Evolutionary conservation across 805 yeast species (phyloP).

Genomic region (Scheffersomyces stipitis): DNA sequence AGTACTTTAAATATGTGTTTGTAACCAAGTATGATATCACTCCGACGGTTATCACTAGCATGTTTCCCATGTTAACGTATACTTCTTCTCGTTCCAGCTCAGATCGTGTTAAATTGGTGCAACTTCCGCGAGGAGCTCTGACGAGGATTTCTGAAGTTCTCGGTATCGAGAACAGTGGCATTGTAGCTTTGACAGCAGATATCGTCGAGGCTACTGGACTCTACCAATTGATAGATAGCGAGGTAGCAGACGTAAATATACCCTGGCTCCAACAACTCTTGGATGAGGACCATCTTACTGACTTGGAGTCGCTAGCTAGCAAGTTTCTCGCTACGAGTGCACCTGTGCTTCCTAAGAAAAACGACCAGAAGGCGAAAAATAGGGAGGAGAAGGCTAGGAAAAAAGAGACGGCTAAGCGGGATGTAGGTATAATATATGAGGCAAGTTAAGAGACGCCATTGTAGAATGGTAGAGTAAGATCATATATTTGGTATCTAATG

Average conservation of each 20-base stretch:
- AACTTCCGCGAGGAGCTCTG: slow-evolving; percentile 51
- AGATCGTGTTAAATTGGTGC: slow-evolving; percentile 53
- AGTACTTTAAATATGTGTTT: slow-evolving; percentile 45
- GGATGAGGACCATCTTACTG: slow-evolving; percentile 8
- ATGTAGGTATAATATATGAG: too few species aligned
- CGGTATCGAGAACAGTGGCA: slow-evolving; percentile 25
- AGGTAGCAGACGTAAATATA: slow-evolving; percentile 38
- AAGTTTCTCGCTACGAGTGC: slow-evolving; percentile 47
- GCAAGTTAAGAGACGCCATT: too few species aligned
- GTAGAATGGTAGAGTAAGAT: too few species aligned
- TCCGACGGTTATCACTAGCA: slow-evolving; percentile 52
- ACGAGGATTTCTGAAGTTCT: slow-evolving; percentile 28
- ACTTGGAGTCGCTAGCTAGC: slow-evolving; percentile 27
- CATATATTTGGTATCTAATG: too few species aligned
- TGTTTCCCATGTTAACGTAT: slow-evolving; percentile 56
- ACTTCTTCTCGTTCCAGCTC: slow-evolving; percentile 36
- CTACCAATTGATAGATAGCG: slow-evolving; percentile 23
- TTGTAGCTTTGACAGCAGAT: slow-evolving; percentile 34
- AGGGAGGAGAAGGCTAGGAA: too few species aligned
- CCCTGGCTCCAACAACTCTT: slow-evolving; percentile 46
- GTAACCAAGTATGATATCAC: slow-evolving; percentile 59
- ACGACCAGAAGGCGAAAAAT: slow-evolving; percentile 19
- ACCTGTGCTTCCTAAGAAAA: slow-evolving; percentile 34
- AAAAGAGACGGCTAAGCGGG: too few species aligned
- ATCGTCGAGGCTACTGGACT: slow-evolving; percentile 27